Base-by-base conservation (phyloP, 192 early-diverging fungal genomes). In the Coemansia sp. region DNA sequence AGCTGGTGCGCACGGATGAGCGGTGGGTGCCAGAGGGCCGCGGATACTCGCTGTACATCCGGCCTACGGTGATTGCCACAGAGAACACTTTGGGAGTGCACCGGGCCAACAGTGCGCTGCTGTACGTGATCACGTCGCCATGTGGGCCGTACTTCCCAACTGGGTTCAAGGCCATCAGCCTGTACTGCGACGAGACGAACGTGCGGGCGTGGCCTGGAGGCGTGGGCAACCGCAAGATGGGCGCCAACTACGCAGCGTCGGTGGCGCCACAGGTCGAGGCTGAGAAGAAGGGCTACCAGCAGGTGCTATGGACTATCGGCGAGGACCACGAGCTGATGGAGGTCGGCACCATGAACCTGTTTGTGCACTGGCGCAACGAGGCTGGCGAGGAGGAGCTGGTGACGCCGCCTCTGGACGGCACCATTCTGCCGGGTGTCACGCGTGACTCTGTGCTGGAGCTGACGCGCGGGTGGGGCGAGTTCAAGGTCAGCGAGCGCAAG, bases 321-420 rank as follows among this genome's bases (percentile, higher is more conserved):
- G 61, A 84, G 20, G 84, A 96, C 18, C 84, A 92, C 68, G 82
- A 90, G 69, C 79, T 98, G 55, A 98, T 94, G 53, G 96, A 98
- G 82, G 95, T 97, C 37, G 96, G 96, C 34, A 95, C 96, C 31
- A 96, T 96, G 94, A 98, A 98, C 86, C 88, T 92, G 73, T 98
- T 98, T 84, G 86, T 92, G 34, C 85, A 83, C 80, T 93, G 91
- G 91, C 90, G 86, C 69, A 94, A 93, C 82, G 89, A 90, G 53
- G 45, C 87, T 38, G 93, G 92, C 53, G 88, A 95, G 70, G 79
- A 38, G 12, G 94, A 98, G 84, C 86, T 98, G 43, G 77, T 93
- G 9, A 98, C 96, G 11, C 96, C 96, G 25, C 88, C 89, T 21
- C 86, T 98, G 61, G 93, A 98, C 75, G 96, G 96, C 18, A 91